Evolutionary conservation across 1,139 yeast genomes (phyloP).

Genomic region (Blastobotrys apis): DNA sequence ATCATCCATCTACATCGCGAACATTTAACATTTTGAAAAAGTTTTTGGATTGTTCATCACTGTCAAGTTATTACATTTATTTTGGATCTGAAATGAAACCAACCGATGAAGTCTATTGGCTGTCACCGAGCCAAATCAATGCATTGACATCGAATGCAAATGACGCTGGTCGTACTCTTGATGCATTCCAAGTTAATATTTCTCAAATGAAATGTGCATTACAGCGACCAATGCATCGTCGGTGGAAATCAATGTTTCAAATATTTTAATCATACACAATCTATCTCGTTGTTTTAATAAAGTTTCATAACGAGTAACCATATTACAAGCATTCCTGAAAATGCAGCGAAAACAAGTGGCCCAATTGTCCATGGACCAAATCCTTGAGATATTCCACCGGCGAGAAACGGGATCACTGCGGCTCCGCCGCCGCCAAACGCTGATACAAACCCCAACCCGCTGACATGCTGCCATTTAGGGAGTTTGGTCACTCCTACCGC

Average conservation of each 20-base stretch:
- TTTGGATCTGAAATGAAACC: slow-evolving; percentile 2
- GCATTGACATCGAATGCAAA: slow-evolving; percentile 1
- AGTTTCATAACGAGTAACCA: slow-evolving; percentile 9
- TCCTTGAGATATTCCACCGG: slow-evolving; percentile 26
- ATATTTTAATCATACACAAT: background rate
- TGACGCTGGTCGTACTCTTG: background rate
- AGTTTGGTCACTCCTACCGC: slow-evolving; percentile 58
- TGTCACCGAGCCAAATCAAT: background rate
- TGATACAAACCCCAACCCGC: slow-evolving; percentile 68
- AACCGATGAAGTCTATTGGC: background rate
- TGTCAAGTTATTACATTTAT: background rate
- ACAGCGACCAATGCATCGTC: background rate
- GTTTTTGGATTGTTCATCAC: background rate
- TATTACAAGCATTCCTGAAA: slow-evolving; percentile 8
- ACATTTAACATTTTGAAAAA: slow-evolving; percentile 2
- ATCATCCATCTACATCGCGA: slow-evolving; percentile 3
- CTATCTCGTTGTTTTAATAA: too few relatives aligned
- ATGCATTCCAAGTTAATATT: slow-evolving; percentile 5
- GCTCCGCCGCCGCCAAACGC: slow-evolving; percentile 81
- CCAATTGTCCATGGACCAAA: slow-evolving; percentile 21
- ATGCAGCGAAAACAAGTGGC: slow-evolving; percentile 11
- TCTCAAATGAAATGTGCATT: background rate
- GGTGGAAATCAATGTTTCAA: slow-evolving; percentile 4
- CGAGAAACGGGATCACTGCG: slow-evolving; percentile 39
- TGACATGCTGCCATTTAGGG: slow-evolving; percentile 55